A percentile compares a stretch with the other conserved stretches of the same genome.
Conservation (phyloP, 352 stramenopile genomes). For the Phytophthora syringae region DNA sequence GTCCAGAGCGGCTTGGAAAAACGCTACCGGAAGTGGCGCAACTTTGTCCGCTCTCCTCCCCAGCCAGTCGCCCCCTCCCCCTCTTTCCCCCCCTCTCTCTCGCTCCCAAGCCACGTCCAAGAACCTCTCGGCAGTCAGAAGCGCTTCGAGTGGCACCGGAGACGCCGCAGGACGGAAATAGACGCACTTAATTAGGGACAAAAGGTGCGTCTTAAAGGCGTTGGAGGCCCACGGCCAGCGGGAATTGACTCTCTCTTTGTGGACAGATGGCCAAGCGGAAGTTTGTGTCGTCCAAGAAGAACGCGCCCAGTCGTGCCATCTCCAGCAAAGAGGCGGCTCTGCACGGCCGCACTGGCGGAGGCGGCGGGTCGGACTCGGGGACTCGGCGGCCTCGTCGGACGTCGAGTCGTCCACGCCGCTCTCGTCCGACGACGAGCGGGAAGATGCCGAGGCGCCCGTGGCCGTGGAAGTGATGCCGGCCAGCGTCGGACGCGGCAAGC, state of each 20-base stretch:
- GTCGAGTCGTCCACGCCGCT: conserved; percentile 44
- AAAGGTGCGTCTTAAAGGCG: conserved; percentile 28
- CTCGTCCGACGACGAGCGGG: conserved; percentile 46
- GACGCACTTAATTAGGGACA: conserved; percentile 24
- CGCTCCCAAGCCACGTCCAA: too few species aligned
- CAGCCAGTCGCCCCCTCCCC: conserved; percentile 24
- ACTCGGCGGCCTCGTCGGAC: conserved; percentile 47
- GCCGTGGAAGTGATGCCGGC: conserved; percentile 77
- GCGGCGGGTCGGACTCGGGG: conserved; percentile 32
- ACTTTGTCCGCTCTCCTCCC: conserved; percentile 13
- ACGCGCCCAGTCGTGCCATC: conserved; percentile 75
- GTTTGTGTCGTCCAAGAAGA: conserved; percentile 90
- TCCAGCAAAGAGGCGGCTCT: conserved; percentile 88
- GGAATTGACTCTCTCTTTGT: conserved; percentile 10
- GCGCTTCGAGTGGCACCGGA: conserved; percentile 3
- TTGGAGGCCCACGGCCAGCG: neutral
- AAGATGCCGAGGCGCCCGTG: conserved; percentile 38
- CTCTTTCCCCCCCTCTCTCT: too few species aligned
- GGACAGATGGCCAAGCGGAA: conserved; percentile 78
- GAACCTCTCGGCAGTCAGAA: neutral
- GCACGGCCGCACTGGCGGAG: conserved; percentile 46
- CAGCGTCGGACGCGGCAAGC: conserved; percentile 75
- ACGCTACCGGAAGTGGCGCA: neutral
- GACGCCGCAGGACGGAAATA: conserved; percentile 31
- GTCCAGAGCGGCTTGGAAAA: too few species aligned